Evolutionary conservation across 805 yeast genomes (phyloP), one percentile per base, ranked within the genome.

Genomic region (Kuraishia hungarica): DNA sequence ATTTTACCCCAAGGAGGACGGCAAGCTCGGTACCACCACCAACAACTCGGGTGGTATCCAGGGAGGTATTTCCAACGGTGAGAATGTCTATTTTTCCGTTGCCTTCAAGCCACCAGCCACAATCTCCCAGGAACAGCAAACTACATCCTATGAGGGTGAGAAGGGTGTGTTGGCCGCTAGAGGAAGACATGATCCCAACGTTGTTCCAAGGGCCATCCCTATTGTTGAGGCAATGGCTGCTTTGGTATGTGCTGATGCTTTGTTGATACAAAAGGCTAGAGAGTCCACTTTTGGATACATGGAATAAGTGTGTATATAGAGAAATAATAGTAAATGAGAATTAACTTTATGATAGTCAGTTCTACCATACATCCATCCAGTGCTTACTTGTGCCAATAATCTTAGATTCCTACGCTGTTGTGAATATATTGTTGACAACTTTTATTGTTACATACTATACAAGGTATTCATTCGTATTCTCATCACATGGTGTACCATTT

Each of bases 71-170:
- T 76, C 96, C 53, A 94, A 94, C 68, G 99, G 99, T 63, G 99
- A 94, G 72, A 80, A 88, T 72, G 88, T 94, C 66, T 94, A 87
- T 76, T 94, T 94, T 72, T 86, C 89, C 24, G 93, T 94, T 50
- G 97, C 98, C 2, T 94, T 94, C 83, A 94, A 94, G 76, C 92
- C 98, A 1, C 97, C 97, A 19, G 99, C 99, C 53, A 94, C 99
- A 48, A 94, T 94, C 62, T 84, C 94, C 53, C 96, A 92, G 76
- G 94, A 87, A 65, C 99, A 94, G 76, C 72, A 77, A 48, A 94
- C 99, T 19, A 82, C 90, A 26, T 81, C 94, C 51, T 94, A 92
- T 73, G 92, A 88, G 24, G 99, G 99, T 64, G 79, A 80, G 61
- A 83, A 75, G 53, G 99, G 99, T 67, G 82, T 86, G 10, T 78